phyloP scores from a whole-genome alignment of 139 green algal species.

The Nannochloris sp. region DNA sequence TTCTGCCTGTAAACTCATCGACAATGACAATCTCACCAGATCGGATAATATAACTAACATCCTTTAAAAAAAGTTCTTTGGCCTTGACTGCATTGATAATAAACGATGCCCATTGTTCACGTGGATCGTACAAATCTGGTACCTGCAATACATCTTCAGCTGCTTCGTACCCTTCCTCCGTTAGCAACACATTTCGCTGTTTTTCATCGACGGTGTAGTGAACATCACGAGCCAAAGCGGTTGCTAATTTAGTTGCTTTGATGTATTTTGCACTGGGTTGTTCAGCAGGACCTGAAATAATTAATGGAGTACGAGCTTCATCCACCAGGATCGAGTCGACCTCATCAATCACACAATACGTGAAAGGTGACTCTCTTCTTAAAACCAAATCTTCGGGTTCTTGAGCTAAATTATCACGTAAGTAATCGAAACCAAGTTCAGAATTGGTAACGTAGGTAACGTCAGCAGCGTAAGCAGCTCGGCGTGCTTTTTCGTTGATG shows the following conservation, averaged over 20 bases:
- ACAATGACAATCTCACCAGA: conserved; percentile 91
- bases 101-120: conserved; percentile 91
- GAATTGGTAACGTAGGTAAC: conserved; percentile 98
- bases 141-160: conserved; percentile 91
- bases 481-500: conserved; percentile 53
- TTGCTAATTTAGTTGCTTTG: conserved; percentile 82
- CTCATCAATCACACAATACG: conserved; percentile 98
- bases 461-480: conserved; percentile 74
- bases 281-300: conserved; percentile 85
- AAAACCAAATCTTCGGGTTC: conserved; percentile 80
- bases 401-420: conserved; percentile 91
- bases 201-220: conserved; percentile 99
- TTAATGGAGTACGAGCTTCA: conserved; percentile 91
- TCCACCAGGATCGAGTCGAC: conserved; percentile 98
- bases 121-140: conserved; percentile 91
- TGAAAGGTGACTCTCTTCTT: conserved; percentile 61
- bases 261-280: conserved; percentile 78
- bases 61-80: conserved; percentile 88
- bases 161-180: conserved; percentile 96
- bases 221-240: conserved; percentile 68
- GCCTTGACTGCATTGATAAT: conserved; percentile 97
- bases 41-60: conserved; percentile 96
- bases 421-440: conserved; percentile 98
- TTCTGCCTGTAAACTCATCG: conserved; percentile 96
- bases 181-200: conserved; percentile 92